Evolutionary conservation across 345 rosid genomes (phyloP).

Genomic region (Pugionium dolabratum): DNA sequence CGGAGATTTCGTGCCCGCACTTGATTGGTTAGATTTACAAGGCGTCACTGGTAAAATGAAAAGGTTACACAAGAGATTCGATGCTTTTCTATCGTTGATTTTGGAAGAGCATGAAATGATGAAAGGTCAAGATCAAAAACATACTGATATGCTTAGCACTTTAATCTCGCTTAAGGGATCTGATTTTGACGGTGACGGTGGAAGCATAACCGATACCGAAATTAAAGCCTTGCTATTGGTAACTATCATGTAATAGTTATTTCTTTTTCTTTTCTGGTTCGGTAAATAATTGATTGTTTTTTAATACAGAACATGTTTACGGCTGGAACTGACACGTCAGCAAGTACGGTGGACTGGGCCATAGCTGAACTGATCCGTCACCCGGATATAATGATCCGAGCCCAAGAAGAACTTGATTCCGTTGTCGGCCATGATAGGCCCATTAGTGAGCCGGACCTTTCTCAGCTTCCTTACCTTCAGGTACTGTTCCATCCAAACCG

Average conservation of each 20-base stretch:
- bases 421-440: constrained; percentile 60
- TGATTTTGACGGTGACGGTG: constrained; percentile 51
- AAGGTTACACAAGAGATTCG: constrained; percentile 75
- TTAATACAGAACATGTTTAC: constrained; percentile 72
- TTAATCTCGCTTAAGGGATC: constrained; percentile 62
- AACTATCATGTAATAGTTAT: background rate
- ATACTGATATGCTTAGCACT: constrained; percentile 56
- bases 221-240: constrained; percentile 89
- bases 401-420: constrained; percentile 60
- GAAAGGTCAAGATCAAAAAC: constrained; percentile 37
- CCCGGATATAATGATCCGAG: constrained; percentile 52
- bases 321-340: constrained; percentile 94
- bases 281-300: background rate
- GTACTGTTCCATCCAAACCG: constrained; percentile 10
- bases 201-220: constrained; percentile 68
- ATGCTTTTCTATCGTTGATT: constrained; percentile 57
- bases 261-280: background rate
- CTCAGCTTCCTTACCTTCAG: constrained; percentile 63
- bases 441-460: constrained; percentile 54
- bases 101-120: constrained; percentile 60
- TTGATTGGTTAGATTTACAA: constrained; percentile 85
- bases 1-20: constrained; percentile 78
- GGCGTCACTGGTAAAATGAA: constrained; percentile 86
- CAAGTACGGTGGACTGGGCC: constrained; percentile 92
- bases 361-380: constrained; percentile 81